Base-by-base conservation (phyloP, 768 basidiomycete species). In the Boletus sp. region DNA sequence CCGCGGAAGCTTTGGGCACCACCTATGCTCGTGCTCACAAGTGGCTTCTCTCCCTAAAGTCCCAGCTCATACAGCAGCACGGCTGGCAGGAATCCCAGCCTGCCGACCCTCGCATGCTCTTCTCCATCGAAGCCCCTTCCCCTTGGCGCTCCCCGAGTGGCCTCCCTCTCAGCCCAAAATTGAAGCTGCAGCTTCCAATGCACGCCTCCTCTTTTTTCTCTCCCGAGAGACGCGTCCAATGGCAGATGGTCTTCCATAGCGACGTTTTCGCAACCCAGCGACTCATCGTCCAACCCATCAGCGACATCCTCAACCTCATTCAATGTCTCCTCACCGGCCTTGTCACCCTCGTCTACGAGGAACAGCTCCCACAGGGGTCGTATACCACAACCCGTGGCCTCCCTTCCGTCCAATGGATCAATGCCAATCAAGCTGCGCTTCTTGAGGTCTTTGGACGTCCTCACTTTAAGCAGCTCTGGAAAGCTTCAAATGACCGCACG, bases 171-270 rank as follows among this genome's bases (percentile, higher is more conserved):
- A 85, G 87, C 51, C 90, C 90, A 54, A 79, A 83, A 64, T 74
- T 88, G 62, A 83, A 78, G 43, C 75, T 91, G 7, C 84, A 88
- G 64, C 79, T 92, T 34, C 90, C 90, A 8, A 77, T 84, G 54
- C 83, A 91, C 58, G 89, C 90, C 37, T 85, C 84, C 38, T 89
- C 90, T 25, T 92, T 93, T 72, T 93, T 92, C 74, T 87, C 85
- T 46, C 88, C 88, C 11, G 88, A 92, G 68, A 76, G 90, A 61
- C 83, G 88, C 55, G 81, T 91, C 43, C 89, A 91, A 67, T 93
- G 90, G 90, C 83, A 91, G 69, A 90, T 91, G 89, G 88, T 90
- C 63, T 93, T 93, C 67, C 89, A 87, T 67, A 83, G 81, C 64
- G 85, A 87, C 70, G 82, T 83, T 47, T 88, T 87, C 71, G 84